Percentiles rank a stretch among this genome's conserved stretches.
Conservation (phyloP, 345 rosid species). For the Moricandia moricandioides region DNA sequence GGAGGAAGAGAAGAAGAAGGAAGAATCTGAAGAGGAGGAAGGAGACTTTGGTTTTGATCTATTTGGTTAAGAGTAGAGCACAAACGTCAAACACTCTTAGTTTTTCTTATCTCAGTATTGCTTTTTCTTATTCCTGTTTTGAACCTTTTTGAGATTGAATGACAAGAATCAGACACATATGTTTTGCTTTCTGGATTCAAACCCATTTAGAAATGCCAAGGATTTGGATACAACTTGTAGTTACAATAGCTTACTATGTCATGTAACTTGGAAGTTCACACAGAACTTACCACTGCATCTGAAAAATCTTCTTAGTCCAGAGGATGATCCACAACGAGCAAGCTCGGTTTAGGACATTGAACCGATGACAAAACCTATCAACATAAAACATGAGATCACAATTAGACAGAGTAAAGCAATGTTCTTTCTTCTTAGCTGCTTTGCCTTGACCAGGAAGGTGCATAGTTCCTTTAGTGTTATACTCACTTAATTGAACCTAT, state of each 20-base stretch:
- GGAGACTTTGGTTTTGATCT: slow-evolving; percentile 73
- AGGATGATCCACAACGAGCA: neutral
- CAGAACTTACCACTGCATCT: neutral
- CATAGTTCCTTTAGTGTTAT: neutral
- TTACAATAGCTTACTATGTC: neutral
- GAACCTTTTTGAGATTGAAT: neutral
- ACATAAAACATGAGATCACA: neutral
- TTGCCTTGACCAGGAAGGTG: neutral
- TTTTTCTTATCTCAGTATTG: neutral
- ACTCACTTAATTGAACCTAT: neutral
- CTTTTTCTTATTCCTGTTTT: neutral
- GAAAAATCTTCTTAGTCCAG: neutral
- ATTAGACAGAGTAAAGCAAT: neutral
- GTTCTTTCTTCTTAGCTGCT: neutral
- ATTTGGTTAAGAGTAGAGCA: slow-evolving; percentile 44
- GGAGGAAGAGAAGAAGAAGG: slow-evolving; percentile 63
- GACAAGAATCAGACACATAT: slow-evolving; percentile 8
- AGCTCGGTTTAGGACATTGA: neutral
- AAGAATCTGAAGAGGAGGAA: slow-evolving; percentile 58
- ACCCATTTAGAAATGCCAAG: neutral
- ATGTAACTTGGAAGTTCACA: neutral
- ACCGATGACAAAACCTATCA: neutral
- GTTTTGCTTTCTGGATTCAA: slow-evolving; percentile 14
- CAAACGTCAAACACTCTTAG: neutral
- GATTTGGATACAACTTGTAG: neutral